Evolutionary conservation across 345 rosid species (phyloP).

Genomic region (Lepidium africanum): DNA sequence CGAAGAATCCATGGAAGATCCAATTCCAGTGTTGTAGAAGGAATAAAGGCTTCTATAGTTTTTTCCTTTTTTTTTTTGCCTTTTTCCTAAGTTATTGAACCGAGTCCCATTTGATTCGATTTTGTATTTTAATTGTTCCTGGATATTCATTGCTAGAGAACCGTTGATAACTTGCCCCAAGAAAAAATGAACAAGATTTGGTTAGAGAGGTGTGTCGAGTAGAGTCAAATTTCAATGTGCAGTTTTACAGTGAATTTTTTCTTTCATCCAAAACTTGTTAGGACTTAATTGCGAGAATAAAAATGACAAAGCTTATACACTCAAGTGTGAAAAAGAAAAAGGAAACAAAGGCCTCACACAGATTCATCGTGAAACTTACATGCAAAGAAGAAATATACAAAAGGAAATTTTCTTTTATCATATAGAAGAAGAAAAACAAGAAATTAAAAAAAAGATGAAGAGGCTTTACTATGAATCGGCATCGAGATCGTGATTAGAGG

Average conservation of each 20-base stretch:
- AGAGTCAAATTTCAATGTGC: too few species aligned
- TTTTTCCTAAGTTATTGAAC: not conserved
- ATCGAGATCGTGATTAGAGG: constrained; percentile 23
- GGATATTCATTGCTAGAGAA: not conserved
- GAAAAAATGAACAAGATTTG: not conserved
- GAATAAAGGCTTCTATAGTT: not conserved
- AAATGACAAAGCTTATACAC: not conserved
- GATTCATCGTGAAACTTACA: constrained; percentile 9
- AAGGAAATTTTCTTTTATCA: not conserved
- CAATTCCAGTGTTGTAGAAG: constrained; percentile 39
- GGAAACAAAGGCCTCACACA: not conserved
- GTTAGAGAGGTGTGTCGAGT: too few species aligned
- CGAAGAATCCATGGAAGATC: constrained; percentile 41
- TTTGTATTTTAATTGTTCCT: constrained; percentile 8
- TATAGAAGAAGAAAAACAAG: not conserved
- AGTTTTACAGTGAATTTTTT: not conserved
- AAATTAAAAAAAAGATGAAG: not conserved
- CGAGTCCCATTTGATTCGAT: not conserved
- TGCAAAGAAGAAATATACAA: constrained; percentile 15
- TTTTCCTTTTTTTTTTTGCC: not conserved
- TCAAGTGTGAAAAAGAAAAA: not conserved
- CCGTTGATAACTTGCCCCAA: not conserved
- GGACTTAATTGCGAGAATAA: not conserved
- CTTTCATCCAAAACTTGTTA: not conserved
- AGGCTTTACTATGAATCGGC: constrained; percentile 22